Percentiles rank a stretch among this genome's conserved stretches.
phyloP scores from a whole-genome alignment of 2,329 filamentous ascomycete species.

The Pestalotiopsis sp. region DNA sequence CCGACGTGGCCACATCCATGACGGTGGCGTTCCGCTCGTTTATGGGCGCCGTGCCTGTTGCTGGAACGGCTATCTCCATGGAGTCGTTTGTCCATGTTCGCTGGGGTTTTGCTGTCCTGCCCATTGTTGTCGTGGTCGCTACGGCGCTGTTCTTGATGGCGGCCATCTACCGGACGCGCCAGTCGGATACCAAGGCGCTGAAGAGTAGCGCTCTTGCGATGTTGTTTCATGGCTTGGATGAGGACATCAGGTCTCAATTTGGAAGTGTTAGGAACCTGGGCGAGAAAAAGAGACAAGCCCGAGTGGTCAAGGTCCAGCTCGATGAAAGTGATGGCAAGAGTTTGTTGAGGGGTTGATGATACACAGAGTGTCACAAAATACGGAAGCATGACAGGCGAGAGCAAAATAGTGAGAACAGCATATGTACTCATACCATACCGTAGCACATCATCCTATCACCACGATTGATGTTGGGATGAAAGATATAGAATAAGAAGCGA shows the following conservation, averaged over 20 bases:
- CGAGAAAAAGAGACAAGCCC: conserved; percentile 28
- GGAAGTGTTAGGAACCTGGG: conserved; percentile 19
- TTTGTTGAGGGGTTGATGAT: conserved; percentile 13
- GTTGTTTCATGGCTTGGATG: conserved; percentile 38
- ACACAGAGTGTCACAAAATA: neutral
- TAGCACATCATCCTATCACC: too few species aligned
- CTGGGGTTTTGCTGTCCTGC: conserved; percentile 37
- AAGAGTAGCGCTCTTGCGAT: conserved; percentile 38
- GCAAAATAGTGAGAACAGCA: too few species aligned
- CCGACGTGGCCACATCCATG: conserved; percentile 36
- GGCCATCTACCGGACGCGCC: conserved; percentile 27
- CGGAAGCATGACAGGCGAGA: neutral
- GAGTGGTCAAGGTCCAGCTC: conserved; percentile 27
- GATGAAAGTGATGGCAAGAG: conserved; percentile 22
- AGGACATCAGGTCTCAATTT: conserved; percentile 25
- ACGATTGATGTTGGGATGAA: too few species aligned
- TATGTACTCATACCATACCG: too few species aligned
- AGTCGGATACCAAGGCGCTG: conserved; percentile 30
- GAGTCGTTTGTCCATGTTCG: conserved; percentile 36
- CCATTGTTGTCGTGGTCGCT: conserved; percentile 31
- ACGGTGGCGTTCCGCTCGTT: conserved; percentile 36
- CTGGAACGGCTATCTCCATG: conserved; percentile 28
- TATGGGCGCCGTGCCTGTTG: conserved; percentile 27
- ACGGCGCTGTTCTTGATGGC: conserved; percentile 32
- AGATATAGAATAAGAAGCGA: too few species aligned